Percentiles rank a stretch among this genome's conserved stretches.
These are phyloP conservation scores for Cladobotryum protrusum DNA, from an alignment of 2,329 filamentous ascomycete genomes.

Conservation along the genomic window DNA sequence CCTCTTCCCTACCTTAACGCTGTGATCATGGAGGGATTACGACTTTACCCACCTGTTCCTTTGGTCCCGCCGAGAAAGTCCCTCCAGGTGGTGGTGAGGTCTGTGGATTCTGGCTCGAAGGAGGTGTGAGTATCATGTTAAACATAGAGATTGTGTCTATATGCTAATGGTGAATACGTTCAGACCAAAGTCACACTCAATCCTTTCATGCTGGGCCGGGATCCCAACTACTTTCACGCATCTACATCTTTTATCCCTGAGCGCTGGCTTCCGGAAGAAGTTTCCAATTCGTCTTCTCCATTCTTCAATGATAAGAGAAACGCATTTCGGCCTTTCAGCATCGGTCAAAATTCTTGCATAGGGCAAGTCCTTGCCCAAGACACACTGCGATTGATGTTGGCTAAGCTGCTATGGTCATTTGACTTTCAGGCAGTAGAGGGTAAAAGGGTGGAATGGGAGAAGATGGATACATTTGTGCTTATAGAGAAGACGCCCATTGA, in stretches of 20 bases:
- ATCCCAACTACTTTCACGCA: not conserved
- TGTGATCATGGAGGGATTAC: slow-evolving; percentile 42
- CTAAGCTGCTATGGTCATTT: slow-evolving; percentile 10
- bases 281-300: not conserved
- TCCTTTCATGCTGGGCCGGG: slow-evolving; percentile 4
- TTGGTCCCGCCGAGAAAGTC: slow-evolving; percentile 30
- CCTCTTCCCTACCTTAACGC: slow-evolving; percentile 39
- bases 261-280: slow-evolving; percentile 3
- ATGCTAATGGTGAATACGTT: slow-evolving; percentile 32
- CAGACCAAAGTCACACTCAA: slow-evolving; percentile 6
- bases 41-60: slow-evolving; percentile 39
- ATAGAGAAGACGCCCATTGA: slow-evolving; percentile 6
- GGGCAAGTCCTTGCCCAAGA: slow-evolving; percentile 7
- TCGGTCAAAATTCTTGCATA: slow-evolving; percentile 5
- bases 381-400: slow-evolving; percentile 9
- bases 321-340: slow-evolving; percentile 4
- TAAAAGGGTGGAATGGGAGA: slow-evolving; percentile 6
- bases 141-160: slow-evolving; percentile 11
- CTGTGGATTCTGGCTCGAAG: slow-evolving; percentile 27
- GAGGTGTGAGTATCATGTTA: slow-evolving; percentile 29
- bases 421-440: slow-evolving; percentile 8
- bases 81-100: slow-evolving; percentile 24
- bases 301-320: slow-evolving; percentile 8
- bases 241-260: slow-evolving; percentile 5
- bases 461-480: slow-evolving; percentile 4